Evolutionary conservation across 1,139 yeast genomes (phyloP), one percentile per base, ranked within the genome.

Genomic region (Meyerozyma guilliermondii): DNA sequence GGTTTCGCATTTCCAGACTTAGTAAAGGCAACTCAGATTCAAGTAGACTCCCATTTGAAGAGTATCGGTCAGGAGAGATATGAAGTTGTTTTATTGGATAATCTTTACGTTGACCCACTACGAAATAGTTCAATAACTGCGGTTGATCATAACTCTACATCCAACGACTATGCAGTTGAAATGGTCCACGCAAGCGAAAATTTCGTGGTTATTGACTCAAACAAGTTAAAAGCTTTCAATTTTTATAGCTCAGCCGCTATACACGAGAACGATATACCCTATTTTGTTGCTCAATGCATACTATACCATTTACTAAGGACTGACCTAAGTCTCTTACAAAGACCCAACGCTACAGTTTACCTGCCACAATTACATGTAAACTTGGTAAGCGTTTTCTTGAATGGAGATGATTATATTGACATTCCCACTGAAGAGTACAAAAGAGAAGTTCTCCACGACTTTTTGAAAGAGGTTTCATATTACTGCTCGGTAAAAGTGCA

Each of bases 1-100:
- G 71, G 74, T 2, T 68, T 76, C 46, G 46, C 50, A 7, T 69
- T 78, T 41, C 81, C 81, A 0, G 83, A 78, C 51, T 54, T 77
- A 30, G 62, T 62, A 1, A 56, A 57, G 22, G 78, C 81, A 1
- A 50, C 72, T 0, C 71, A 68, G 41, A 44, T 63, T 2, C 81
- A 78, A 51, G 43, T 75, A 1, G 63, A 68, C 39, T 28, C 42
- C 4, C 65, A 59, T 43, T 41, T 58, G 31, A 27, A 14, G 8
- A 35, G 40, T 13, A 26, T 48, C 16, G 46, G 44, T n/a, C 49
- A 50, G 3, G 39, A 29, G 2, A 46, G 48, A 16, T 43, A 57
- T 31, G 40, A 46, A 5, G 37, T 63, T 11, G 41, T 46, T 23
- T 36, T 64, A 16, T 49, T 57, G 22, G 65, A 63, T 42, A 51